Percentiles rank a stretch among this genome's conserved stretches.
These are phyloP conservation scores for Chlorophyllum brunneum DNA, from an alignment of 768 basidiomycete species.

Conservation along the genomic window DNA sequence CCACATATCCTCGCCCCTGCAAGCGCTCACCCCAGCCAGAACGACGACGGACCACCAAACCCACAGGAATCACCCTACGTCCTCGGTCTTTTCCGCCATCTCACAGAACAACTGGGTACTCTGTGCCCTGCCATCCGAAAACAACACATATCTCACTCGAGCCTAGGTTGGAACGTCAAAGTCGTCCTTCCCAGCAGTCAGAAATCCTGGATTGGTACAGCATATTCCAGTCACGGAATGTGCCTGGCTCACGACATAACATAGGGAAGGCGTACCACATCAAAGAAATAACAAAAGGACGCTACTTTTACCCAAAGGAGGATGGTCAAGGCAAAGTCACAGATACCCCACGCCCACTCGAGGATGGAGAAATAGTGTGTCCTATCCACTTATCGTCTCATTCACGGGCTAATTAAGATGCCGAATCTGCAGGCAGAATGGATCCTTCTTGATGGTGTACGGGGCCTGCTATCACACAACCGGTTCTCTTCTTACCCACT, in stretches of 20 bases:
- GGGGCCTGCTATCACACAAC: conserved; percentile 16
- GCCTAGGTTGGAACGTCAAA: conserved; percentile 70
- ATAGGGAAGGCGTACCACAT: conserved; percentile 81
- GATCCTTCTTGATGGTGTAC: conserved; percentile 84
- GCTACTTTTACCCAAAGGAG: conserved; percentile 73
- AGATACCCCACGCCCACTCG: conserved; percentile 55
- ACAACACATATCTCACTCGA: conserved; percentile 38
- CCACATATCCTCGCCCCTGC: not conserved
- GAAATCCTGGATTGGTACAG: conserved; percentile 83
- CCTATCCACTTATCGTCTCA: not conserved
- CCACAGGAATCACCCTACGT: conserved; percentile 67
- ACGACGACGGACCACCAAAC: conserved; percentile 82
- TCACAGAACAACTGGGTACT: conserved; percentile 57
- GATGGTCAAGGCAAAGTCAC: conserved; percentile 73
- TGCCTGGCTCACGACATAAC: not conserved
- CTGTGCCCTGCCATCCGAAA: not conserved
- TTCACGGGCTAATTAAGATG: not conserved
- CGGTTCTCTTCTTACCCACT: conserved; percentile 3
- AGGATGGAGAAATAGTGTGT: conserved; percentile 66
- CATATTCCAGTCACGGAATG: not conserved
- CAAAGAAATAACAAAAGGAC: conserved; percentile 63
- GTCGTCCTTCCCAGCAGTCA: conserved; percentile 79
- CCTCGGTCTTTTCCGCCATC: conserved; percentile 61
- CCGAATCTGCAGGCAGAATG: conserved; percentile 59
- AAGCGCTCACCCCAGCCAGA: conserved; percentile 36